These are phyloP conservation scores for Hordeum vulgare DNA, from an alignment of 176 grass and related monocot species.

Conservation along the genomic window MorexV3_pseudomolecules_assembly NC_058520.1:599072390-599072889, in stretches of 20 bases:
- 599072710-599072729: not conserved
- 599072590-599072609: not conserved
- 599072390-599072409: not conserved
- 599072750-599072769: too few relatives aligned
- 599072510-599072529: not conserved
- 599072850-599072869: not conserved
- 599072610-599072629: not conserved
- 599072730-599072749: too few relatives aligned
- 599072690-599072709: not conserved
- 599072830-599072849: not conserved
- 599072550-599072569: not conserved
- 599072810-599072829: too few relatives aligned
- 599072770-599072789: too few relatives aligned
- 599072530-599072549: not conserved
- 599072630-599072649: not conserved
- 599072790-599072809: too few relatives aligned
- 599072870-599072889: not conserved
- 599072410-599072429: not conserved
- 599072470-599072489: not conserved
- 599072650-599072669: not conserved
- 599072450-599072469: not conserved
- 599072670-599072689: not conserved
- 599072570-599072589: not conserved
- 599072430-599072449: conserved; percentile 19
- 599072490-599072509: not conserved